Conservation (phyloP, 177 flowering plant species). For the Vitis hybrid region DNA sequence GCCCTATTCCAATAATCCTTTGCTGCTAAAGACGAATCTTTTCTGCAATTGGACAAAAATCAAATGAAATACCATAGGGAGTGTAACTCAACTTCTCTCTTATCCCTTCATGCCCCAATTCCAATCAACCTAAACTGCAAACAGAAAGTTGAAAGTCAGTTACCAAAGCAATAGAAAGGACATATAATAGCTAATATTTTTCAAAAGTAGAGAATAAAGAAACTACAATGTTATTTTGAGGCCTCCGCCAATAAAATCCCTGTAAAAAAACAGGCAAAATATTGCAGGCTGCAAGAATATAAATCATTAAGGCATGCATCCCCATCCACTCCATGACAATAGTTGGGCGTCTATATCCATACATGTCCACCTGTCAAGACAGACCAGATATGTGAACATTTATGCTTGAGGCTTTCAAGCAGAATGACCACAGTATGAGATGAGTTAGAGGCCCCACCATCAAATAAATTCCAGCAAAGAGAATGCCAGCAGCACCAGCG, state of each 20-base stretch:
- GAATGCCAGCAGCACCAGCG: slow-evolving; percentile 68
- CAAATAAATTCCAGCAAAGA: slow-evolving; percentile 53
- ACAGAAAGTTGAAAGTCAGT: neutral
- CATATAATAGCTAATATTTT: neutral
- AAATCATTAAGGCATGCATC: slow-evolving; percentile 64
- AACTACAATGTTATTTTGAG: slow-evolving; percentile 66
- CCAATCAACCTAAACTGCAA: slow-evolving; percentile 29
- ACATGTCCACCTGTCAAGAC: slow-evolving; percentile 59
- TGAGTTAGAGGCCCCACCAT: slow-evolving; percentile 35
- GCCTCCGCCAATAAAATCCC: slow-evolving; percentile 73
- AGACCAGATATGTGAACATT: neutral
- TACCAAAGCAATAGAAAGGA: neutral
- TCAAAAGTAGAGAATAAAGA: neutral
- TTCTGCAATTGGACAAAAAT: slow-evolving; percentile 6
- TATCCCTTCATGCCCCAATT: slow-evolving; percentile 15
- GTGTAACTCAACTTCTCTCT: neutral
- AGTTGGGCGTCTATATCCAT: slow-evolving; percentile 44
- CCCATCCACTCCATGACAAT: slow-evolving; percentile 76
- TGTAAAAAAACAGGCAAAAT: slow-evolving; percentile 51
- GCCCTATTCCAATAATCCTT: too few relatives aligned
- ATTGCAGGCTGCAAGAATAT: slow-evolving; percentile 63
- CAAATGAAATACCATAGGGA: neutral
- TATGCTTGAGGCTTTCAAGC: neutral
- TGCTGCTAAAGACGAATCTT: neutral
- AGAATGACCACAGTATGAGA: neutral